Base-by-base conservation (phyloP, 805 yeast genomes). In the Danielia reshetovae region DNA sequence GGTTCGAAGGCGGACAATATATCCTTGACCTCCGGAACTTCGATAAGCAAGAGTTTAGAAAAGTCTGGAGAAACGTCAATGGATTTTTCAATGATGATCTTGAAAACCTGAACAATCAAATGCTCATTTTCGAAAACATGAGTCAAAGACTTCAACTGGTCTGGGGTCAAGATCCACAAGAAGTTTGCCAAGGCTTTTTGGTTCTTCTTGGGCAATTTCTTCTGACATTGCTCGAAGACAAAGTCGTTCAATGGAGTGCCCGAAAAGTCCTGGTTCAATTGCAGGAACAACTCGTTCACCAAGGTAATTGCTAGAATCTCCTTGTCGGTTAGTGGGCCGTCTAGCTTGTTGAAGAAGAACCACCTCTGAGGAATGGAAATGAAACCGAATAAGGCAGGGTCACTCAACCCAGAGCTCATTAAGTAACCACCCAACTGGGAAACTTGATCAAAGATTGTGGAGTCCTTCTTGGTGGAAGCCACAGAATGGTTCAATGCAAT, bases 391-490 rank as follows among this genome's bases (percentile, higher is more conserved):
- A 58, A 31, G 1, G 34, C 30, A 4, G 27, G 7, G 22, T 43
- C 48, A 3, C 41, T 38, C 12, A 37, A 30, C 9, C 42, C 30
- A 16, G 44, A 40, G 11, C 45, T 27, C 19, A 48, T 29, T 28
- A 59, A 39, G 34, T 41, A 61, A 28, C 69, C 66, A 0, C 79
- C 79, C 34, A 72, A 42, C 34, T 68, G 69, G 1, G 74, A 59
- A n/a, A 72, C 38, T 2, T 75, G 40, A 3, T 54, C 60, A 19
- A 70, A 49, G 2, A 72, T 34, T 3, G 57, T 40, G 2, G 35
- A 25, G 3, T 47, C 49, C 11, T 29, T 24, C 3, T 42, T 41
- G 27, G 59, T 58, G 2, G 59, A 63, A 0, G 43, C 22, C 3
- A 68, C 34, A 4, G 70, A 34, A 1, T 56, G 43, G 9, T 50